Conservation (phyloP, 108 stramenopile species). For the Asterionellopsis glacialis region DNA sequence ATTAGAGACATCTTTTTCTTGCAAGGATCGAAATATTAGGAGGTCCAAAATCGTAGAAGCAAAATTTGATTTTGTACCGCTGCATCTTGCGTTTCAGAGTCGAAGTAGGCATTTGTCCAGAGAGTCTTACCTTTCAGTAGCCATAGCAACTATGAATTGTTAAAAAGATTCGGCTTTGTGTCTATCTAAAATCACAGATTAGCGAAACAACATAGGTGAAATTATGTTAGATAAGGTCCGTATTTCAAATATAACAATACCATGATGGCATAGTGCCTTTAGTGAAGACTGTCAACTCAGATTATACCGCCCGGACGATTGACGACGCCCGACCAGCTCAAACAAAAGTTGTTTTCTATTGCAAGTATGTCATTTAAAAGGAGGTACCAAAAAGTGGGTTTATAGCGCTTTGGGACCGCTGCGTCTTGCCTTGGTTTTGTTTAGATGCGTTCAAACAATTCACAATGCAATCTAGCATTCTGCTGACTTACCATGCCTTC, state of each 20-base stretch:
- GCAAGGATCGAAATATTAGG: constrained; percentile 13
- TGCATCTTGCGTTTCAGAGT: constrained; percentile 16
- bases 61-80: constrained; percentile 10
- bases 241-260: no score
- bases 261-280: no score
- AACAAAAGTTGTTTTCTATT: constrained; percentile 21
- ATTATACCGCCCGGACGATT: constrained; percentile 33
- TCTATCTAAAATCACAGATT: no score
- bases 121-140: no score
- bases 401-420: constrained; percentile 30
- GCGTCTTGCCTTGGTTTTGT: constrained; percentile 21
- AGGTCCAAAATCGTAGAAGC: constrained; percentile 3
- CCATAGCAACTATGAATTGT: no score
- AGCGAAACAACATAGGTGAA: no score
- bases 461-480: no score
- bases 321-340: constrained; percentile 27
- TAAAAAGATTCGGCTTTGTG: no score
- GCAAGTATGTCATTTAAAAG: constrained; percentile 23
- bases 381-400: constrained; percentile 24
- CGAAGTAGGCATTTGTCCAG: no score
- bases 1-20: background rate
- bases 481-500: no score
- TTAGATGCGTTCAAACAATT: no score
- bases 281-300: constrained; percentile 21
- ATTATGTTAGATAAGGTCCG: no score